phyloP scores from a whole-genome alignment of 2,329 filamentous ascomycete species.

The Verticillium zaregamsianum region DNA sequence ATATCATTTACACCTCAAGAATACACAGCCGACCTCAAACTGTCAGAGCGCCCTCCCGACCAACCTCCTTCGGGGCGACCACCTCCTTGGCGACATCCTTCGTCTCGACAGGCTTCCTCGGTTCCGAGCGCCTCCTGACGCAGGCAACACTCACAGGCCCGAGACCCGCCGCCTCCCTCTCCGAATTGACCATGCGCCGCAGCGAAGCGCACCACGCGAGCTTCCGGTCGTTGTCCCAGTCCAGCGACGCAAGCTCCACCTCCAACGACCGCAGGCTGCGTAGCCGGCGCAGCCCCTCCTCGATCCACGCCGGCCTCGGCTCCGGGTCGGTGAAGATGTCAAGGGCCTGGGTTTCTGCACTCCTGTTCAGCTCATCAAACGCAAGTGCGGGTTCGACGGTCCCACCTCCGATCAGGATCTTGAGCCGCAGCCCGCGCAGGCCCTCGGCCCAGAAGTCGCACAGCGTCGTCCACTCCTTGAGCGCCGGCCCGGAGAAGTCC shows the following conservation, averaged over 20 bases:
- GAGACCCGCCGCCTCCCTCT: background rate
- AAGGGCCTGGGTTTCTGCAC: conserved; percentile 17
- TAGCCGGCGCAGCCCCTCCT: conserved; percentile 27
- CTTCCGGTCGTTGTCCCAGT: conserved; percentile 26
- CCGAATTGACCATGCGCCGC: conserved; percentile 20
- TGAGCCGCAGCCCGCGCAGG: conserved; percentile 34
- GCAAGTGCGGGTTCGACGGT: conserved; percentile 10
- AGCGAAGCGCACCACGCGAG: conserved; percentile 29
- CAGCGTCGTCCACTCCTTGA: conserved; percentile 29
- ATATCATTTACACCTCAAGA: background rate
- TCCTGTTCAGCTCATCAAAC: conserved; percentile 7
- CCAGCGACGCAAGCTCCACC: conserved; percentile 31
- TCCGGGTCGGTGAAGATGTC: conserved; percentile 15
- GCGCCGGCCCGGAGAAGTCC: conserved; percentile 26
- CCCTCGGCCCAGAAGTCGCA: conserved; percentile 30
- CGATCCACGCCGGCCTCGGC: conserved; percentile 21
- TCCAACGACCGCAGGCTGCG: conserved; percentile 29
- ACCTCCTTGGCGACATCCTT: background rate
- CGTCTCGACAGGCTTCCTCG: background rate
- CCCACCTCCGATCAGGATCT: conserved; percentile 25
- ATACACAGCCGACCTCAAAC: background rate
- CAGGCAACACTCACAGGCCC: background rate
- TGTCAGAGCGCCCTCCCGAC: background rate
- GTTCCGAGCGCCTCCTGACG: background rate
- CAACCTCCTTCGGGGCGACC: background rate